Conservation (phyloP, 495 filamentous ascomycete genomes). For the Chlorociboria aeruginascens region DNA sequence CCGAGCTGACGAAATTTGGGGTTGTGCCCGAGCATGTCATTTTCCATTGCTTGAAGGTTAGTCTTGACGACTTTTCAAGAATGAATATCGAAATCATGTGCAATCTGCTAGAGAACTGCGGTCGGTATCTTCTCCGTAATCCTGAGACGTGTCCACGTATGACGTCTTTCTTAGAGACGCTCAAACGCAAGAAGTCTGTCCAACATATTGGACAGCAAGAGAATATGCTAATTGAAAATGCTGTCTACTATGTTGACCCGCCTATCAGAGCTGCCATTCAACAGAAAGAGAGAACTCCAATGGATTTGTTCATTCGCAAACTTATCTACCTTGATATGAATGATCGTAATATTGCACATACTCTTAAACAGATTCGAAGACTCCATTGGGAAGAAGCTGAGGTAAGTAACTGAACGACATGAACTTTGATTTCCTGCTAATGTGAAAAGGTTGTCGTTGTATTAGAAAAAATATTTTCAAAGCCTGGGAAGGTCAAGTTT, state of each 20-base stretch:
- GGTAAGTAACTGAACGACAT: constrained; percentile 28
- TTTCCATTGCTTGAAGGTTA: constrained; percentile 96
- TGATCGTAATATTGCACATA: constrained; percentile 84
- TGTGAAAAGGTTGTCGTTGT: constrained; percentile 52
- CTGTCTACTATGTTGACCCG: constrained; percentile 94
- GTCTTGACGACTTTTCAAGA: constrained; percentile 91
- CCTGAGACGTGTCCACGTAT: constrained; percentile 89
- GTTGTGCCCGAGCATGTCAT: constrained; percentile 97
- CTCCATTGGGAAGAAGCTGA: constrained; percentile 95
- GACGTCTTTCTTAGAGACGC: constrained; percentile 84
- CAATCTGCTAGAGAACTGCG: constrained; percentile 94
- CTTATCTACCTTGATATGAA: constrained; percentile 88
- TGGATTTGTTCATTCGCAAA: constrained; percentile 85
- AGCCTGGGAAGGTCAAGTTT: constrained; percentile 94
- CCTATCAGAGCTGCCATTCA: constrained; percentile 86
- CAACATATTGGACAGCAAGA: constrained; percentile 94
- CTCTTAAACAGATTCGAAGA: constrained; percentile 84
- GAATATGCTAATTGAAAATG: constrained; percentile 96
- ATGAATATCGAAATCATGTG: constrained; percentile 99
- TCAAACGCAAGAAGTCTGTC: constrained; percentile 90
- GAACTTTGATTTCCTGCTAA: not conserved
- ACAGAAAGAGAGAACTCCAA: constrained; percentile 89
- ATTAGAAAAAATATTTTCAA: constrained; percentile 84
- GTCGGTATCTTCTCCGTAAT: constrained; percentile 85
- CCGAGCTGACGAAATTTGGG: constrained; percentile 95